These are phyloP conservation scores for Jaapia argillacea DNA, from an alignment of 768 basidiomycete genomes.

Conservation along the genomic window DNA sequence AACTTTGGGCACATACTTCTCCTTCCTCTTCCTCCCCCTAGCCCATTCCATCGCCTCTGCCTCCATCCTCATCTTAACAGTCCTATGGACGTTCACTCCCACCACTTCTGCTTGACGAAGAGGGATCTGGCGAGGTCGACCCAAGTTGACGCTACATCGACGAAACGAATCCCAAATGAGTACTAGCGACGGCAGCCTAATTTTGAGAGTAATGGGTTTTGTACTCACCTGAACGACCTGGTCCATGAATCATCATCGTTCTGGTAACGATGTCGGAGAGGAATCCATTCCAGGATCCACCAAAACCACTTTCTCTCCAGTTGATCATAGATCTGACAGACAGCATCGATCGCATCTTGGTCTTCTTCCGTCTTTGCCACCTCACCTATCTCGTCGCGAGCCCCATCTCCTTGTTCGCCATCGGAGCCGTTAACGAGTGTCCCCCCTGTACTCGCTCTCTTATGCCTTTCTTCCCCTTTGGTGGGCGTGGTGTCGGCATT, in stretches of 20 bases:
- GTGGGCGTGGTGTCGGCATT: too few relatives aligned
- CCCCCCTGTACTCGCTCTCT: too few relatives aligned
- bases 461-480: too few relatives aligned
- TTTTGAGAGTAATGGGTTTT: too few relatives aligned
- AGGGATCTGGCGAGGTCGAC: background rate
- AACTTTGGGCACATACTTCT: too few relatives aligned
- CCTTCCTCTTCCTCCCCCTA: too few relatives aligned
- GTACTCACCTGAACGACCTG: too few relatives aligned
- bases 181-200: too few relatives aligned
- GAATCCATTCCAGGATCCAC: constrained; percentile 15
- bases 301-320: constrained; percentile 7
- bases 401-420: background rate
- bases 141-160: too few relatives aligned
- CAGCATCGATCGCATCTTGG: constrained; percentile 6
- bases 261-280: constrained; percentile 2
- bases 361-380: constrained; percentile 8
- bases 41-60: background rate
- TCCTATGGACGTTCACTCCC: constrained; percentile 7
- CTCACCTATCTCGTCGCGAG: background rate
- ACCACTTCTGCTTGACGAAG: constrained; percentile 4
- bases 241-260: background rate
- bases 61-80: constrained; percentile 8
- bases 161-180: too few relatives aligned
- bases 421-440: background rate
- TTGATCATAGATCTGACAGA: constrained; percentile 9